Evolutionary conservation across 2,329 filamentous ascomycete genomes (phyloP).

Genomic region (Thelonectria blattea): DNA sequence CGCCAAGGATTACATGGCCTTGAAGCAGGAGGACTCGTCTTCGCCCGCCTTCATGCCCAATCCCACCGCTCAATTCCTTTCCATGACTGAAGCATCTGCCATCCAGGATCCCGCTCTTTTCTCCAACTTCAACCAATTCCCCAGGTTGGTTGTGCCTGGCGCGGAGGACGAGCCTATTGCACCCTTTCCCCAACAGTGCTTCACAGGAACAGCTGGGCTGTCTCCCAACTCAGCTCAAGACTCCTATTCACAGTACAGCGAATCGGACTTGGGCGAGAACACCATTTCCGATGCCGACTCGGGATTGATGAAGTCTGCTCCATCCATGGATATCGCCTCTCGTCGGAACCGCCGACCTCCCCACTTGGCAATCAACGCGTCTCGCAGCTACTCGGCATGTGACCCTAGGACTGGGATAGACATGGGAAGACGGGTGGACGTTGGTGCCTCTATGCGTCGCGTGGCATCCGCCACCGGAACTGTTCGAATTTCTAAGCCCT

Average conservation of each 20-base stretch:
- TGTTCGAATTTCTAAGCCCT: conserved; percentile 43
- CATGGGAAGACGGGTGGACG: conserved; percentile 51
- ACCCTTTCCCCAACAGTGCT: conserved; percentile 33
- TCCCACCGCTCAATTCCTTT: conserved; percentile 12
- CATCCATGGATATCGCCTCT: conserved; percentile 60
- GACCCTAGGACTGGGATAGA: conserved; percentile 57
- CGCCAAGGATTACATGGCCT: conserved; percentile 12
- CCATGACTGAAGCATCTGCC: conserved; percentile 19
- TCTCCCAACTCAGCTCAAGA: conserved; percentile 28
- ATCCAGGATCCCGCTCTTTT: neutral
- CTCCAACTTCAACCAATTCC: conserved; percentile 28
- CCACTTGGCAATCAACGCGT: conserved; percentile 53
- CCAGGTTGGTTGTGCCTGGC: conserved; percentile 33
- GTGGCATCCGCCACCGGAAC: conserved; percentile 58
- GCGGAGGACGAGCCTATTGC: conserved; percentile 33
- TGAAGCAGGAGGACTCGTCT: conserved; percentile 2
- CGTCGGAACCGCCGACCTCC: conserved; percentile 55
- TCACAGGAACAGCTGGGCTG: conserved; percentile 22
- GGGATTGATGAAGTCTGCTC: conserved; percentile 52
- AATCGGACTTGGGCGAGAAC: conserved; percentile 27
- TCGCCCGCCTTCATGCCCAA: conserved; percentile 1
- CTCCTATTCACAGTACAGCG: conserved; percentile 26
- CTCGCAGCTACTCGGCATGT: conserved; percentile 51
- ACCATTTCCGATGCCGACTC: conserved; percentile 23
- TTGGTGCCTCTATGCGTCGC: conserved; percentile 57